Conservation (phyloP, 257 asterid species). For the Thymus quinquecostatus region DNA sequence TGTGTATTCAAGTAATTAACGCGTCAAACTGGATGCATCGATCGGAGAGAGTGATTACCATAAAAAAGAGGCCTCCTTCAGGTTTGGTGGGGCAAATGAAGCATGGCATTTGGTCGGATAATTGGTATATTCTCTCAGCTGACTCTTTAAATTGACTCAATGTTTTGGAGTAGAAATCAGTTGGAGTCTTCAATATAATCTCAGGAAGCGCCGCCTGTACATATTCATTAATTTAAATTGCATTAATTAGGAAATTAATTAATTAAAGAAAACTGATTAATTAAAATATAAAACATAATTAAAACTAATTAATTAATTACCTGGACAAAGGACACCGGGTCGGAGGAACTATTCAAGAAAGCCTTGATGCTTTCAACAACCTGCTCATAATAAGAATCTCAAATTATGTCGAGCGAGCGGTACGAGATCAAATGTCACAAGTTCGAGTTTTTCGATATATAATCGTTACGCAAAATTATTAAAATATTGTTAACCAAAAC, state of each 20-base stretch:
- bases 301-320: constrained; percentile 38
- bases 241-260: not conserved
- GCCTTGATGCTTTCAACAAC: constrained; percentile 67
- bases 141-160: constrained; percentile 47
- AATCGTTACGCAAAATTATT: too few species aligned
- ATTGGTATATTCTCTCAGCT: constrained; percentile 51
- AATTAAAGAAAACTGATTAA: not conserved
- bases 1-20: too few species aligned
- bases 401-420: too few species aligned
- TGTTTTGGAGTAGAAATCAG: constrained; percentile 57
- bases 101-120: constrained; percentile 53
- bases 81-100: constrained; percentile 57
- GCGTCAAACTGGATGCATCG: too few species aligned
- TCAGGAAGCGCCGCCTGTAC: constrained; percentile 69
- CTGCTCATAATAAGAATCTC: constrained; percentile 36
- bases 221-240: too few species aligned
- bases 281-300: not conserved
- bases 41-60: constrained; percentile 38
- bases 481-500: too few species aligned
- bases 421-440: too few species aligned
- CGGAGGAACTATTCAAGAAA: constrained; percentile 58
- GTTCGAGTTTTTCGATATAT: too few species aligned
- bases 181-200: constrained; percentile 59
- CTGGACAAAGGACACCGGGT: constrained; percentile 82
- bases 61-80: constrained; percentile 65